Conservation (phyloP, 768 basidiomycete species). For the Hemileccinum rubropunctum region DNA sequence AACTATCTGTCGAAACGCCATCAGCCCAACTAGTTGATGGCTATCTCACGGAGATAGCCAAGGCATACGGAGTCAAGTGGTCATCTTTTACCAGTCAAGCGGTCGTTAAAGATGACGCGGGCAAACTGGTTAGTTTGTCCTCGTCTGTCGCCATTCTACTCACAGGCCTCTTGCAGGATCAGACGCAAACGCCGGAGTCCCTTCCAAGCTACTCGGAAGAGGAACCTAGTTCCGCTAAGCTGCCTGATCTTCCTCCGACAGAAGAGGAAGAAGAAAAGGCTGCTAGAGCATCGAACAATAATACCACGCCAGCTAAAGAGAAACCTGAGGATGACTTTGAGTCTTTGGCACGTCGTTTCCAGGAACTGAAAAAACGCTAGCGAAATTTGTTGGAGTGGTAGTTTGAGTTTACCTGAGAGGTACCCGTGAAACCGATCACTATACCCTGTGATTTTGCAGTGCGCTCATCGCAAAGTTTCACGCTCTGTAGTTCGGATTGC, state of each 20-base stretch:
- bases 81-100: conserved; percentile 33
- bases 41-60: conserved; percentile 87
- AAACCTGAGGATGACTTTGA: conserved; percentile 68
- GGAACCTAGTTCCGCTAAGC: conserved; percentile 30
- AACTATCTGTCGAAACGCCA: conserved; percentile 70
- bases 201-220: conserved; percentile 31
- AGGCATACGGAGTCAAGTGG: conserved; percentile 80
- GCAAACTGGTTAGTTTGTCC: conserved; percentile 37
- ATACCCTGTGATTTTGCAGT: conserved; percentile 1
- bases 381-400: not conserved
- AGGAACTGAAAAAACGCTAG: conserved; percentile 80
- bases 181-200: conserved; percentile 10
- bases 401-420: conserved; percentile 1
- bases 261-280: conserved; percentile 42
- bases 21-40: conserved; percentile 75
- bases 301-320: conserved; percentile 10
- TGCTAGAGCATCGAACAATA: conserved; percentile 3
- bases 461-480: conserved; percentile 9
- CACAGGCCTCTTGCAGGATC: conserved; percentile 9
- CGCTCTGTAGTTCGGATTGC: conserved; percentile 3
- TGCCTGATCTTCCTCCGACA: conserved; percentile 50
- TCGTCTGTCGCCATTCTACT: not conserved
- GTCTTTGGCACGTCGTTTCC: conserved; percentile 74
- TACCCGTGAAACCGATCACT: conserved; percentile 1
- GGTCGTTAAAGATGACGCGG: conserved; percentile 33